These are phyloP conservation scores for Huiozyma sinensis DNA, from an alignment of 805 yeast genomes.

Conservation along the genomic window DNA sequence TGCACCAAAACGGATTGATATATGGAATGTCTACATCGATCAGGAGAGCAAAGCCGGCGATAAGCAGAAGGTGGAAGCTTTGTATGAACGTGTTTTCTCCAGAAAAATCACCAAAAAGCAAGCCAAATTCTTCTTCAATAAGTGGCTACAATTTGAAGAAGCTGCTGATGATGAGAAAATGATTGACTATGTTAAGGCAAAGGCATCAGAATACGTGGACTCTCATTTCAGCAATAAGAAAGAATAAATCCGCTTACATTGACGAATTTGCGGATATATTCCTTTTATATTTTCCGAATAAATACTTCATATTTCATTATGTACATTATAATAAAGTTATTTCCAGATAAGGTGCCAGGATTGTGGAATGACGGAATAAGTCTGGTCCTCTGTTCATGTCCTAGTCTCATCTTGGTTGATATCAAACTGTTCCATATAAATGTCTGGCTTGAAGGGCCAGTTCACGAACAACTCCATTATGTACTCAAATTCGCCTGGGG, in stretches of 20 bases:
- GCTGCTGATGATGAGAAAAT: slow-evolving; percentile 54
- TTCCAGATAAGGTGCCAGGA: too few species aligned
- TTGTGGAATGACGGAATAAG: not conserved
- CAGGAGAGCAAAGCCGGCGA: slow-evolving; percentile 72
- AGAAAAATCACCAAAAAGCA: slow-evolving; percentile 70
- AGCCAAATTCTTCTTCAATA: slow-evolving; percentile 88
- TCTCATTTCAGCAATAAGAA: not conserved
- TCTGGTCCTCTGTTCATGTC: not conserved
- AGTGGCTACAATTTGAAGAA: slow-evolving; percentile 81
- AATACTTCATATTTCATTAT: too few species aligned
- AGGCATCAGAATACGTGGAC: slow-evolving; percentile 70
- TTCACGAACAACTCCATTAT: slow-evolving; percentile 42
- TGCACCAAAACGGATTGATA: slow-evolving; percentile 82
- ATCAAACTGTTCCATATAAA: slow-evolving; percentile 2
- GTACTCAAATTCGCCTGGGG: slow-evolving; percentile 42
- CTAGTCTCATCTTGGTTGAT: slow-evolving; percentile 1
- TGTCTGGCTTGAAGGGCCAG: slow-evolving; percentile 84
- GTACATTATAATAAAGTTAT: too few species aligned
- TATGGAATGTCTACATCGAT: slow-evolving; percentile 93
- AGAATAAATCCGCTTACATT: not conserved
- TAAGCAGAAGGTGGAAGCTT: slow-evolving; percentile 56
- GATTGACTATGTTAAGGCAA: slow-evolving; percentile 77
- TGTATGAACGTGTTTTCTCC: slow-evolving; percentile 70
- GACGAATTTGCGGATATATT: not conserved
- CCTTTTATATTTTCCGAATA: not conserved